Conservation (phyloP, 805 yeast species). For the Ogataea parapolymorpha region DNA sequence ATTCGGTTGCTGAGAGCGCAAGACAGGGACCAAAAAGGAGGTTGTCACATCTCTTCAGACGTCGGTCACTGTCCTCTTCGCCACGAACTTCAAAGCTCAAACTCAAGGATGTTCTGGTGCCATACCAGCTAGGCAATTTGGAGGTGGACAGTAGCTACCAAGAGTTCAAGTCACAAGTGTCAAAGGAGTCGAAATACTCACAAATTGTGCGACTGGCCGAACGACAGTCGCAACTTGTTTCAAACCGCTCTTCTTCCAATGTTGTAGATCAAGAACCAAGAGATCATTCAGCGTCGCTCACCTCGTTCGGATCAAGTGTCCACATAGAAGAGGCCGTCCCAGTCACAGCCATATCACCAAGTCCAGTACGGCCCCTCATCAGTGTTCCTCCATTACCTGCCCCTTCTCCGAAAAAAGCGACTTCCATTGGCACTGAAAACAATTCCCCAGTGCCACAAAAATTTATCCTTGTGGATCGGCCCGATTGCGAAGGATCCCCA, state of each 20-base stretch:
- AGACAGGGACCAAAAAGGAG: background rate
- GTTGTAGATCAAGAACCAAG: no score
- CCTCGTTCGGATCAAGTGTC: background rate
- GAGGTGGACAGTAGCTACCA: conserved; percentile 6
- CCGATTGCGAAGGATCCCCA: background rate
- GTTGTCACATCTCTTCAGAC: background rate
- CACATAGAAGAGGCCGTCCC: conserved; percentile 3
- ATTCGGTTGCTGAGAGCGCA: background rate
- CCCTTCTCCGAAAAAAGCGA: background rate
- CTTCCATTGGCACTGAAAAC: no score
- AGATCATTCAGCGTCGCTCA: background rate
- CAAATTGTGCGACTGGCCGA: conserved; percentile 7
- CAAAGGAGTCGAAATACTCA: conserved; percentile 8
- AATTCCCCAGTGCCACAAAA: background rate
- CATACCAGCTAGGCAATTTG: conserved; percentile 1
- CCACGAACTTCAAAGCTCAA: background rate
- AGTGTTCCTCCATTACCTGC: background rate
- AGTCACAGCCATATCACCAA: background rate
- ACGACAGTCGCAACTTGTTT: background rate
- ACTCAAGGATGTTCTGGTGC: conserved; percentile 7
- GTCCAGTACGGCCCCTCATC: background rate
- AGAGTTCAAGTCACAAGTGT: conserved; percentile 1
- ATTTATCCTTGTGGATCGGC: background rate
- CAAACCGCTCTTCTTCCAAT: background rate
- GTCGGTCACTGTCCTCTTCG: background rate